Conservation (phyloP, 1,284 basidiomycete species). For the Trametes pubescens region DNA sequence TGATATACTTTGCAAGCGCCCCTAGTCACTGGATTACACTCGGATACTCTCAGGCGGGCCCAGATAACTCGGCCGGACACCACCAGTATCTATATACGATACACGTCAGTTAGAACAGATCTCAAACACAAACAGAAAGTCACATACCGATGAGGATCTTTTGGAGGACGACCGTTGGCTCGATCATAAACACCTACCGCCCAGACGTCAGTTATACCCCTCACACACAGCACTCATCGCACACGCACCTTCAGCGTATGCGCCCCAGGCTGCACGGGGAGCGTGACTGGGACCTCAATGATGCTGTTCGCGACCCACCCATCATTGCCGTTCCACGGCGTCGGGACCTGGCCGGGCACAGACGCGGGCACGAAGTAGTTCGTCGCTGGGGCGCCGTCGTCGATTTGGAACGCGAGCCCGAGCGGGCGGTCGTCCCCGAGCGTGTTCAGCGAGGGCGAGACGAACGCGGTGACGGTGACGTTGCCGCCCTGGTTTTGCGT, state of each 20-base stretch:
- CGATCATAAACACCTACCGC: conserved; percentile 62
- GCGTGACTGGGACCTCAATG: conserved; percentile 44
- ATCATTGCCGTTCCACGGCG: conserved; percentile 56
- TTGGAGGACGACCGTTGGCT: conserved; percentile 67
- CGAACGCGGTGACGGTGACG: conserved; percentile 54
- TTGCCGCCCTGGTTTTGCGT: conserved; percentile 53
- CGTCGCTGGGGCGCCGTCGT: conserved; percentile 52
- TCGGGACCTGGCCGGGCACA: conserved; percentile 58
- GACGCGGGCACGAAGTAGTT: conserved; percentile 62
- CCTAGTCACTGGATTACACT: conserved; percentile 14
- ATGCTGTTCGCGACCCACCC: conserved; percentile 65
- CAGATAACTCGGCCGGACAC: conserved; percentile 62
- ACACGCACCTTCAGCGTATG: conserved; percentile 63
- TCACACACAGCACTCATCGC: neutral
- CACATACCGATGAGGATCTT: conserved; percentile 66
- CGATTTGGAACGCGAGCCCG: conserved; percentile 64
- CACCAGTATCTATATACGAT: conserved; percentile 59
- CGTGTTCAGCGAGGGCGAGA: conserved; percentile 71
- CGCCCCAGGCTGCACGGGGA: conserved; percentile 55
- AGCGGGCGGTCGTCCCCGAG: conserved; percentile 60
- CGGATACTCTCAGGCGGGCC: conserved; percentile 67
- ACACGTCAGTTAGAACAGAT: neutral
- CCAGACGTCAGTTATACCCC: neutral
- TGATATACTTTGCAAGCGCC: neutral
- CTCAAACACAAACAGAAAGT: too few species aligned